Base-by-base conservation (phyloP, 2,329 filamentous ascomycete species). In the Talaromyces sp. region DNA sequence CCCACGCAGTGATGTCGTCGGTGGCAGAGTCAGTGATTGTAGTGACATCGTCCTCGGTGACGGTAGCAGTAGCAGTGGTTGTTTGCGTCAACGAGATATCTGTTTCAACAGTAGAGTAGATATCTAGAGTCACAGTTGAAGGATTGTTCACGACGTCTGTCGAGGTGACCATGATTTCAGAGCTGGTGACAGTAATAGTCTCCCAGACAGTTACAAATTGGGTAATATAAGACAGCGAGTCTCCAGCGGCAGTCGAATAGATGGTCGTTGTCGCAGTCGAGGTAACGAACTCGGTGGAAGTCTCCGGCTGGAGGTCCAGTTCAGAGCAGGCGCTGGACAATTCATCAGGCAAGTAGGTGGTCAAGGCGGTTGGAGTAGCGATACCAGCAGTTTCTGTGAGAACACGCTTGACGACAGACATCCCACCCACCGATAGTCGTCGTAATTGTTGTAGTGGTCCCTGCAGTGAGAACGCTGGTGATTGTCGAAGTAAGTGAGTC, bases 281-380 rank as follows among this genome's bases (percentile, higher is more conserved):
- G 10, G 27, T 56, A 19, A 56, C 33, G 6, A 37, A 4, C 1
- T 56, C 14, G 3, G 52, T 56, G 19, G 33, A 56, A 19, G 52
- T 56, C 52, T 56, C 52, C 2, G 52, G 52, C 16, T 56, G 33
- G 24, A 56, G 52, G 33, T 56, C 33, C 52, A 56, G 8, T 22
- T 56, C 52, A 8, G 31, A 56, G 52, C 52, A 39, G n/a, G 52
- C 52, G 14, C 52, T 56, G n/a, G 52, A 56, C 31, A 56, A 19
- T 56, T 56, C 52, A 37, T 56, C 52, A 3, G 52, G 31, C 10
- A n/a, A 56, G 9, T 56, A 56, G 1, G 52, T 35, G 9, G 27
- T 37, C 52, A 39, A 22, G 2, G 13, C 33, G 2, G 33, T 35
- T 7, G 52, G 52, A 3, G 52, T 56, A 14, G 27, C 16, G 14